Evolutionary conservation across 805 yeast genomes (phyloP), one percentile per base, ranked within the genome.

Genomic region (Metschnikowia vanudenii): DNA sequence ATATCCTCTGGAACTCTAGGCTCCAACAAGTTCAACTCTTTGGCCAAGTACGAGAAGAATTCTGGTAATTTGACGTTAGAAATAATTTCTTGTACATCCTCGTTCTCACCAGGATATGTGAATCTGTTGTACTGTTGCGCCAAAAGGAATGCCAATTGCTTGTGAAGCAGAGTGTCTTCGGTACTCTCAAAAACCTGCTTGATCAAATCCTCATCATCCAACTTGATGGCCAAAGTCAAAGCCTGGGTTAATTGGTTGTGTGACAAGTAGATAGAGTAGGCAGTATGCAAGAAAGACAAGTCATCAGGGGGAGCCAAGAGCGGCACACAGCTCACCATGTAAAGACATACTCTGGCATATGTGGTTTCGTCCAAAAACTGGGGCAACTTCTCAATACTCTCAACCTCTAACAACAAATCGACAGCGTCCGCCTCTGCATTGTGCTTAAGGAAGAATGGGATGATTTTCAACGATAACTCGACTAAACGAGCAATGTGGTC

Each of bases 371-470:
- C 98, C 43, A 91, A 95, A 63, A 79, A 88, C 55, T 84, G 81
- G 8, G 94, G 84, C 53, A 94, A 74, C 61, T 83, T 81, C 58
- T 88, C 96, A 55, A 94, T 85, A 45, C 82, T 74, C 68, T 94
- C 99, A 46, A 94, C 81, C 68, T 94, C 99, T 49, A 90, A 74
- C 53, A 94, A 75, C 55, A 94, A 73, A 68, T 94, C 99, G 20
- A 94, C 96, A 1, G 99, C 99, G 63, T 94, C 99, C 17, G 97
- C 96, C 68, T 94, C 99, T 35, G 97, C 98, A 63, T 94, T 92
- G 69, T 92, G 97, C 61, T 88, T 82, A 55, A 94, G 76, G 71
- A 94, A 92, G 60, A 83, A 86, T 32, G 96, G 97, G 33, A 88
- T 91, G 56, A 94, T 83, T 56, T 84, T 79, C 56, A 87, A 68